Base-by-base conservation (phyloP, 768 basidiomycete genomes). In the Lentinula detonsa region DNA sequence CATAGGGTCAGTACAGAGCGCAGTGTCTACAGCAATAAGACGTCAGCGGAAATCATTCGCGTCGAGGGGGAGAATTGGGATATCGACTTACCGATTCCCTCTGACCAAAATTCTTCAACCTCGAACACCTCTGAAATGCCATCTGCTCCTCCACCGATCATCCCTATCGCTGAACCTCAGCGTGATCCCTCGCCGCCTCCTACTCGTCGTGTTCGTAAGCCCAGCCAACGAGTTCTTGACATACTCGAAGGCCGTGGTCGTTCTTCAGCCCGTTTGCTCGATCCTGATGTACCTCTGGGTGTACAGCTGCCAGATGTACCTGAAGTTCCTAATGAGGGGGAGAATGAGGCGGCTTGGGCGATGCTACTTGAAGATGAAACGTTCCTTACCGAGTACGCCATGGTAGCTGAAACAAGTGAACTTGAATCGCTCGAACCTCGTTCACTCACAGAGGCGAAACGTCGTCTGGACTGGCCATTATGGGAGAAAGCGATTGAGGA, bases 1-100 rank as follows among this genome's bases (percentile, higher is more conserved):
- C 45, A 59, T 4, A 33, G 39, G 4, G 61, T 71, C 9, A 61
- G 65, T 45, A 33, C 15, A 33, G 68, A 71, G 61, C 50, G 49
- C 18, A 66, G 57, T 35, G 55, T 61, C 40, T 13, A 61, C 46
- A 59, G 3, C 53, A n/a, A 43, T 21, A 28, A 46, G 45, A 58
- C 49, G 18, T 45, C 59, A 35, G 50, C 51, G 48, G 34, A 53
- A 16, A n/a, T 39, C 31, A 52, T 56, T 53, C 34, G 64, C n/a
- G 61, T 66, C 13, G 67, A 59, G 18, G 64, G 62, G 48, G 50
- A 63, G 45, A 51, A 18, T 59, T 60, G 42, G 51, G 46, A 51
- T 49, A 35, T 59, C 57, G 21, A 46, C 34, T 53, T 53, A 53
- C 51, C 51, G n/a, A 53, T 35, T 53, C 51, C 31, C 35, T 37